These are phyloP conservation scores for Chaetoceros muelleri DNA, from an alignment of 108 stramenopile genomes.

Conservation along the genomic window DNA sequence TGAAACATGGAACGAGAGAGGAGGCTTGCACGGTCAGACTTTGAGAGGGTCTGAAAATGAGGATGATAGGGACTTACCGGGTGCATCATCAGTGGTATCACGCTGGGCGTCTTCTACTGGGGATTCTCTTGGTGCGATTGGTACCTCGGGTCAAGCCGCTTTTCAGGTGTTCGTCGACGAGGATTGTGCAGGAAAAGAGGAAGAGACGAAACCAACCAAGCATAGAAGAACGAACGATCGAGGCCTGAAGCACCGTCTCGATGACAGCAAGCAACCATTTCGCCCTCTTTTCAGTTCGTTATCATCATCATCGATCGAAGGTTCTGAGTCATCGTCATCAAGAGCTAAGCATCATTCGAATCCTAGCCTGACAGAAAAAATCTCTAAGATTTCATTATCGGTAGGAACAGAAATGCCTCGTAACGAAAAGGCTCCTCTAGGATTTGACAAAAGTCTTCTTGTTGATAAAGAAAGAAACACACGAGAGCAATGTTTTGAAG, in stretches of 20 bases:
- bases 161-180: slow-evolving; percentile 81
- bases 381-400: not conserved
- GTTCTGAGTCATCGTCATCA: not conserved
- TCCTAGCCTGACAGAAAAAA: not conserved
- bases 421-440: slow-evolving; percentile 7
- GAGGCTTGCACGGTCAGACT: slow-evolving; percentile 31
- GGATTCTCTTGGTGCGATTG: not conserved
- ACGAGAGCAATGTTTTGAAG: slow-evolving; percentile 68
- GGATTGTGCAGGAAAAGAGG: slow-evolving; percentile 29
- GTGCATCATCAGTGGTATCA: slow-evolving; percentile 11
- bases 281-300: not conserved
- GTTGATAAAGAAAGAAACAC: slow-evolving; percentile 29
- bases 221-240: slow-evolving; percentile 9
- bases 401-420: no score
- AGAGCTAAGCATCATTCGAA: not conserved
- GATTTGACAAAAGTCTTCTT: slow-evolving; percentile 38
- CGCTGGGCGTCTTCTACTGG: slow-evolving; percentile 4
- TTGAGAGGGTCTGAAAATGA: slow-evolving; percentile 4
- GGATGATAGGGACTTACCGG: not conserved
- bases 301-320: not conserved
- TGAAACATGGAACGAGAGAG: slow-evolving; percentile 74
- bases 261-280: slow-evolving; percentile 32
- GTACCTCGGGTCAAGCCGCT: slow-evolving; percentile 15
- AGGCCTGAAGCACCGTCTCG: slow-evolving; percentile 44
- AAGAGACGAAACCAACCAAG: slow-evolving; percentile 7